Percentiles rank a stretch among this genome's conserved stretches.
Evolutionary conservation across 108 stramenopile species (phyloP).

Genomic region (Nannochloropsis gaditana): DNA sequence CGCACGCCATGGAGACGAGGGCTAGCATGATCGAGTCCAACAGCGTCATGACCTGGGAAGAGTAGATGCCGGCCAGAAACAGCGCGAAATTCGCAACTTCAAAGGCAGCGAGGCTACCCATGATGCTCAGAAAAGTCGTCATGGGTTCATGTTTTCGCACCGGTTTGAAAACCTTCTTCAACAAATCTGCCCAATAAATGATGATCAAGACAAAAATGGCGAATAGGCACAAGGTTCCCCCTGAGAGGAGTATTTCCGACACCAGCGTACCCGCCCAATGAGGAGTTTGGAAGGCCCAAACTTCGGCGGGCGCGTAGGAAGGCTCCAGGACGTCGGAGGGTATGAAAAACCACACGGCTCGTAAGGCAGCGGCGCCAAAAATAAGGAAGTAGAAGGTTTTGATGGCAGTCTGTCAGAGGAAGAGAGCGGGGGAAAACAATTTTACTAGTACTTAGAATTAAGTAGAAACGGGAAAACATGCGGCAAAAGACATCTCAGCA

Average conservation of each 20-base stretch:
- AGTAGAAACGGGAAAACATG: neutral
- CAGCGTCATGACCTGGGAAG: conserved; percentile 87
- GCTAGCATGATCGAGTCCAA: conserved; percentile 73
- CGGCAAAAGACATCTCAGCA: no score
- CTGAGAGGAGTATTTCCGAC: conserved; percentile 66
- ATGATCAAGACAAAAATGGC: conserved; percentile 88
- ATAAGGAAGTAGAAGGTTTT: conserved; percentile 91
- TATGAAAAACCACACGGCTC: conserved; percentile 82
- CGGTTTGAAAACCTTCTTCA: conserved; percentile 87
- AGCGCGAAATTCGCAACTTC: conserved; percentile 66
- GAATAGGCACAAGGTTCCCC: conserved; percentile 80
- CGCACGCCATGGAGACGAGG: conserved; percentile 71
- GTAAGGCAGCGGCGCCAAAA: conserved; percentile 62
- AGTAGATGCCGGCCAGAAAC: conserved; percentile 70
- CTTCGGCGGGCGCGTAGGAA: conserved; percentile 71
- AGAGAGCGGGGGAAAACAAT: no score
- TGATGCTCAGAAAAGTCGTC: conserved; percentile 71
- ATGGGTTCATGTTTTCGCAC: conserved; percentile 61
- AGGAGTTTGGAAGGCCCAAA: conserved; percentile 69
- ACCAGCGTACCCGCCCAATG: conserved; percentile 75
- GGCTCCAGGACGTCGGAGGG: conserved; percentile 72
- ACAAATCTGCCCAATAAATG: conserved; percentile 93
- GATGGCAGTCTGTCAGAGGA: conserved; percentile 61
- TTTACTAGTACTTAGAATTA: neutral
- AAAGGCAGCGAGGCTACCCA: conserved; percentile 59